phyloP scores from a whole-genome alignment of 257 asterid species.

The Petrea volubilis region DNA sequence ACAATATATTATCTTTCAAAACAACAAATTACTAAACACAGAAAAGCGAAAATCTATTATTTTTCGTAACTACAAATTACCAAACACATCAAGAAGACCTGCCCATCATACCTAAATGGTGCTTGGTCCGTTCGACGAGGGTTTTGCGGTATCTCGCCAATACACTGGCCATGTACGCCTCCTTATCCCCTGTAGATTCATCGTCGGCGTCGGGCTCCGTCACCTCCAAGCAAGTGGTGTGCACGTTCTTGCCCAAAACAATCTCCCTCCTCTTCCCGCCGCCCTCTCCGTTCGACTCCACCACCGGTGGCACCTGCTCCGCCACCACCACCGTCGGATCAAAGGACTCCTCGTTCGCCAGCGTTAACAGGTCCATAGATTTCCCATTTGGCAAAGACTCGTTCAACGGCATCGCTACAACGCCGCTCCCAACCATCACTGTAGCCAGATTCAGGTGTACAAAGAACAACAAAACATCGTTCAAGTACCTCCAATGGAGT shows the following conservation, averaged over 20 bases:
- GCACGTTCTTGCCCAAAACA: slow-evolving; percentile 82
- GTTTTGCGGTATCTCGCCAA: slow-evolving; percentile 82
- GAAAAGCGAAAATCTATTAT: slow-evolving; percentile 1
- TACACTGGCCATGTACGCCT: slow-evolving; percentile 90
- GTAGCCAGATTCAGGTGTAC: slow-evolving; percentile 9
- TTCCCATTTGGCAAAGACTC: slow-evolving; percentile 40
- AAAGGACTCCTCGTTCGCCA: slow-evolving; percentile 31
- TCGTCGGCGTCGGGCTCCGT: slow-evolving; percentile 97
- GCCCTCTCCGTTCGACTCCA: slow-evolving; percentile 24
- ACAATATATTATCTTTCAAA: neutral
- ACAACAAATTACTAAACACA: slow-evolving; percentile 9
- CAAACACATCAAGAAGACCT: slow-evolving; percentile 21
- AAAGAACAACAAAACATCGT: slow-evolving; percentile 12
- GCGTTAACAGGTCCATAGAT: slow-evolving; percentile 22
- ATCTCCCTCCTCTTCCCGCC: slow-evolving; percentile 54
- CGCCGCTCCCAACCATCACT: slow-evolving; percentile 52
- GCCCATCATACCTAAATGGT: slow-evolving; percentile 70
- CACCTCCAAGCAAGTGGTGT: slow-evolving; percentile 73
- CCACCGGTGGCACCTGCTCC: slow-evolving; percentile 60
- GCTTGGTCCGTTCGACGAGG: slow-evolving; percentile 80
- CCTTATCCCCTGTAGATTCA: slow-evolving; percentile 94
- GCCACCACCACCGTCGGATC: slow-evolving; percentile 54
- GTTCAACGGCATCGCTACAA: slow-evolving; percentile 32
- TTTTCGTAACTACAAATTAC: neutral
- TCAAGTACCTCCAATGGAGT: neutral